These are phyloP conservation scores for Calonectria henricotiae DNA, from an alignment of 2,329 filamentous ascomycete species.

Conservation along the genomic window DNA sequence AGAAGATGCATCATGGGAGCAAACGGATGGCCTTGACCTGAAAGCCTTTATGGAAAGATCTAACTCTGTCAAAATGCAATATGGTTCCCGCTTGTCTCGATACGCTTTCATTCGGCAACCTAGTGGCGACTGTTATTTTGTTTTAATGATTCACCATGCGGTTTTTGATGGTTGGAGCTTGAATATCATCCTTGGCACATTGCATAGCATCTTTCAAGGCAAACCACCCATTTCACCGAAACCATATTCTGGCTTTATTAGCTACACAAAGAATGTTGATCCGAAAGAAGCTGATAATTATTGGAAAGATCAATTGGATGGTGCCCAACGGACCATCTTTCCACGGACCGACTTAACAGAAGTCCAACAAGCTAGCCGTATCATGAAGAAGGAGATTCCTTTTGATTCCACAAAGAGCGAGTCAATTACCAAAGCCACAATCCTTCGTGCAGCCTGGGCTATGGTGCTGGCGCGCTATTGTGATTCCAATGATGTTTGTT, in stretches of 20 bases:
- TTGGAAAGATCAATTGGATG: constrained; percentile 8
- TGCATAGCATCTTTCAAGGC: neutral
- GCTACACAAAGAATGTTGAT: constrained; percentile 12
- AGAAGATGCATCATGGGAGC: neutral
- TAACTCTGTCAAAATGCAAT: neutral
- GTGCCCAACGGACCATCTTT: constrained; percentile 58
- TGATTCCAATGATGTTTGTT: constrained; percentile 60
- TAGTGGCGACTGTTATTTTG: neutral
- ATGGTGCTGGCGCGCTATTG: constrained; percentile 68
- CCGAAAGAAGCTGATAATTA: neutral
- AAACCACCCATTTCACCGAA: neutral
- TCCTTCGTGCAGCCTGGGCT: constrained; percentile 64
- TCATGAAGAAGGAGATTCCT: constrained; percentile 32
- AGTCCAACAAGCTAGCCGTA: constrained; percentile 64
- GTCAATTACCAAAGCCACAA: constrained; percentile 33
- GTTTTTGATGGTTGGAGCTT: constrained; percentile 24
- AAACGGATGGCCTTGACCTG: neutral
- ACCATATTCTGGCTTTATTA: constrained; percentile 24
- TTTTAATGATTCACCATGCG: constrained; percentile 17
- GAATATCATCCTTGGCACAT: constrained; percentile 8
- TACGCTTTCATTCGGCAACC: neutral
- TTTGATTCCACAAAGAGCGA: neutral
- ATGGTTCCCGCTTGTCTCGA: constrained; percentile 19
- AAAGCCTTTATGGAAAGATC: neutral
- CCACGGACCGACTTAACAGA: constrained; percentile 64